Evolutionary conservation across 1,284 basidiomycete species (phyloP), one percentile per base, ranked within the genome.

Genomic region (Golubevia pallescens): DNA sequence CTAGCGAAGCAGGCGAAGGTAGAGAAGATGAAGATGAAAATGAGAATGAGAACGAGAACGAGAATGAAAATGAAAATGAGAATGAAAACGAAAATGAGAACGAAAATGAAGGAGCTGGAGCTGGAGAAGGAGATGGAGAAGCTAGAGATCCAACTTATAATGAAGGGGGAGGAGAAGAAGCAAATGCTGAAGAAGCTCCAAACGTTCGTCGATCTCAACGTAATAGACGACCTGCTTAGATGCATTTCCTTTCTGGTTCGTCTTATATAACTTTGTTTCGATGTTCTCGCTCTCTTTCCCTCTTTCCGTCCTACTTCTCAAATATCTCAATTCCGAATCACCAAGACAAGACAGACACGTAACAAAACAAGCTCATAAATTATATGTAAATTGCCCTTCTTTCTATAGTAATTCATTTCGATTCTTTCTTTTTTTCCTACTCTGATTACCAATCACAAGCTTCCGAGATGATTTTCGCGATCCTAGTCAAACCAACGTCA

Each of bases 391-490:
- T 38, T 38, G 34, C 34, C 34, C 3, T 38, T 38, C 34, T 5
- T 4, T 38, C 5, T 38, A 5, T 5, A 5, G 10, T 5, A 5
- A 5, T 10, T 38, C 34, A 38, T 38, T 38, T 5, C 34, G 34
- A 10, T 38, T 38, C 34, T 38, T 10, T 38, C 3, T 38, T 4
- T 5, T 38, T 38, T 38, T 38, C 3, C 34, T 5, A 10, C 3
- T 5, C 10, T 38, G 34, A 38, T 57, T 56, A 80, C 77, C 77
- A 81, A 42, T 76, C 78, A 16, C 77, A 77, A 2, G 73, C 65
- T 5, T 70, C 60, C 3, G 71, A 67, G 20, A 84, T 68, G 58
- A 77, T 61, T 19, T 67, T 48, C 8, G 74, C 75, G 21, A 84
- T 68, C 23, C 63, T 61, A 24, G 71, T 65, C 52, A 85, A 60